Conservation (phyloP, 345 rosid species). For the Brassica carinata region DNA sequence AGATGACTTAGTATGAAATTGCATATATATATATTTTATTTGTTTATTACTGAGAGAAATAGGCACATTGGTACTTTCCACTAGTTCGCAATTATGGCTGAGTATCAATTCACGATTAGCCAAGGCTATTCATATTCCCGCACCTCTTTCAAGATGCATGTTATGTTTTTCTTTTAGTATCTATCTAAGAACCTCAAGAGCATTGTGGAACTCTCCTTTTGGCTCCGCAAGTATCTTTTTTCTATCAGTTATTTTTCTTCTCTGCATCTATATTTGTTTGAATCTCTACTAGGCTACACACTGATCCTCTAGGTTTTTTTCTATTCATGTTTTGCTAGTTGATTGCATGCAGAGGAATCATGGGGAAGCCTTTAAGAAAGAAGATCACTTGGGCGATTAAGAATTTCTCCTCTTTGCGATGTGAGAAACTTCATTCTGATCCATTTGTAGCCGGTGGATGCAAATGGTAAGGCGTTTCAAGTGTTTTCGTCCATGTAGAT, state of each 20-base stretch:
- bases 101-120: neutral
- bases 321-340: neutral
- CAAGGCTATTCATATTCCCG: neutral
- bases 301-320: neutral
- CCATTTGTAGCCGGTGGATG: neutral
- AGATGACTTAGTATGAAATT: no score
- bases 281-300: no score
- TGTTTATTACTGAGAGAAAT: neutral
- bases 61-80: neutral
- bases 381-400: slow-evolving; percentile 4
- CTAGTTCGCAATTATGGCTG: neutral
- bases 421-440: neutral
- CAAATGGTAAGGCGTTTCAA: slow-evolving; percentile 10
- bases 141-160: neutral
- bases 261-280: no score
- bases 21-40: no score
- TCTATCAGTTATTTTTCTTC: no score
- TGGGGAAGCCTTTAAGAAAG: neutral
- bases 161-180: no score
- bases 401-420: neutral
- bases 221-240: no score
- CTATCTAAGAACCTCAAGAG: no score
- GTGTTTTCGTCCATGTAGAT: slow-evolving; percentile 1
- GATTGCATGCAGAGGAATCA: neutral
- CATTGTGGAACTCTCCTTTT: no score